phyloP scores from a whole-genome alignment of 352 stramenopile species.

The Pythium plurisporium region DNA sequence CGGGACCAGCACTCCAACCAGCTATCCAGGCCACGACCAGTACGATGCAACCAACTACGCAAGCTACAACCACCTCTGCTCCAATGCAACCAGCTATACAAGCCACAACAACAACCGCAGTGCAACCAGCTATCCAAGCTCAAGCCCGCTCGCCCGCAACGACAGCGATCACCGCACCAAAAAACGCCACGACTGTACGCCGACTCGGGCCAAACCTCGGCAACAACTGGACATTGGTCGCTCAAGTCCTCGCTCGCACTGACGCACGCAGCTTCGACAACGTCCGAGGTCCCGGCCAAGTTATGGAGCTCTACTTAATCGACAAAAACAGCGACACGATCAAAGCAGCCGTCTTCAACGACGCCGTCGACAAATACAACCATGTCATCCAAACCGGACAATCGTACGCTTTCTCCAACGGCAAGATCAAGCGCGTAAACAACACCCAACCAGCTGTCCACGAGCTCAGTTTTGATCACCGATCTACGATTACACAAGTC shows the following conservation, averaged over 20 bases:
- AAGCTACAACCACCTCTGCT: too few relatives aligned
- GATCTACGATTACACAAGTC: background rate
- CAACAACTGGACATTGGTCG: background rate
- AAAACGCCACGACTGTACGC: background rate
- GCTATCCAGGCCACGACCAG: too few relatives aligned
- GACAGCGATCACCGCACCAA: background rate
- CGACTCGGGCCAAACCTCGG: background rate
- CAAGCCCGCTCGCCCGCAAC: background rate
- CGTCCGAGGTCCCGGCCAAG: background rate
- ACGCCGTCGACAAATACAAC: background rate
- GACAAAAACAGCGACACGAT: constrained; percentile 1
- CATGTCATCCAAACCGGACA: background rate
- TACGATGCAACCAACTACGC: too few relatives aligned
- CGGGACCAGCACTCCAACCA: too few relatives aligned
- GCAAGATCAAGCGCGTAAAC: background rate
- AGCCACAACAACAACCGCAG: too few relatives aligned
- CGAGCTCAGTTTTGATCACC: background rate
- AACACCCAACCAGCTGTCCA: background rate
- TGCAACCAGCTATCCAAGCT: too few relatives aligned
- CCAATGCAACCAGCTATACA: too few relatives aligned
- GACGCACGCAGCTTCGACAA: background rate
- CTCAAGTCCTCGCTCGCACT: background rate
- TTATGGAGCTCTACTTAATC: background rate
- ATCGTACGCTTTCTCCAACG: background rate
- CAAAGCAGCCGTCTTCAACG: background rate